phyloP scores from a whole-genome alignment of 768 basidiomycete species.

The Roridomyces roridus region DNA sequence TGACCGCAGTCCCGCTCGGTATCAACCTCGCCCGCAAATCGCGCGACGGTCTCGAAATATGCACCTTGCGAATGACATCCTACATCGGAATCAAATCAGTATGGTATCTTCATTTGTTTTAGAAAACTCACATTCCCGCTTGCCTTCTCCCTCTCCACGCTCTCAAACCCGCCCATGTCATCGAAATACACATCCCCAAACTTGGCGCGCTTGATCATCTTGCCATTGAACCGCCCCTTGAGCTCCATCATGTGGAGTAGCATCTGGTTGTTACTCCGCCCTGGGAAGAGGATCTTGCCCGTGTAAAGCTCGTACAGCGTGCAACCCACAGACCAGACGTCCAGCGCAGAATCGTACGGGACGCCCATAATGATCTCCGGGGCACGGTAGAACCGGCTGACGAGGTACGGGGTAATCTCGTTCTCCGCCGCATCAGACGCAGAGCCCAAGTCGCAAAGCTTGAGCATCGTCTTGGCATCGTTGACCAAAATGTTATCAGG shows the following conservation, averaged over 20 bases:
- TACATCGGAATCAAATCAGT: slow-evolving; percentile 37
- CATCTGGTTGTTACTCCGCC: slow-evolving; percentile 98
- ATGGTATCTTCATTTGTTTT: slow-evolving; percentile 25
- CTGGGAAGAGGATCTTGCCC: slow-evolving; percentile 96
- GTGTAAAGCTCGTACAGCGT: slow-evolving; percentile 96
- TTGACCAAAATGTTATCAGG: slow-evolving; percentile 98
- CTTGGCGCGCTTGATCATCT: slow-evolving; percentile 93
- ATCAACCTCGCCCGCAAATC: slow-evolving; percentile 91
- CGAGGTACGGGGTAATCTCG: slow-evolving; percentile 97
- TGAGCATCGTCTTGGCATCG: slow-evolving; percentile 90
- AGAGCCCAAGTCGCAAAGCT: slow-evolving; percentile 96
- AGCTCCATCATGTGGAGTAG: too few relatives aligned
- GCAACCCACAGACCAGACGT: slow-evolving; percentile 98
- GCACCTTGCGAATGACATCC: slow-evolving; percentile 83
- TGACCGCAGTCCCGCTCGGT: slow-evolving; percentile 50
- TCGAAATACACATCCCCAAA: slow-evolving; percentile 95
- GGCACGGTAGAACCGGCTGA: slow-evolving; percentile 96
- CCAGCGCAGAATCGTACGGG: too few relatives aligned
- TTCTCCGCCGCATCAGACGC: slow-evolving; percentile 94
- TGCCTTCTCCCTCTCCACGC: slow-evolving; percentile 84
- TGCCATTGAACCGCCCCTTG: slow-evolving; percentile 92
- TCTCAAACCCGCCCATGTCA: too few relatives aligned
- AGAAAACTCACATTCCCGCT: slow-evolving; percentile 74
- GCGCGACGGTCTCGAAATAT: slow-evolving; percentile 80
- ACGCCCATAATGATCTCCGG: slow-evolving; percentile 98